A percentile compares a stretch with the other conserved stretches of the same genome.
These are phyloP conservation scores for Ophiosphaerella herpotricha DNA, from an alignment of 2,329 filamentous ascomycete genomes.

Conservation along the genomic window DNA sequence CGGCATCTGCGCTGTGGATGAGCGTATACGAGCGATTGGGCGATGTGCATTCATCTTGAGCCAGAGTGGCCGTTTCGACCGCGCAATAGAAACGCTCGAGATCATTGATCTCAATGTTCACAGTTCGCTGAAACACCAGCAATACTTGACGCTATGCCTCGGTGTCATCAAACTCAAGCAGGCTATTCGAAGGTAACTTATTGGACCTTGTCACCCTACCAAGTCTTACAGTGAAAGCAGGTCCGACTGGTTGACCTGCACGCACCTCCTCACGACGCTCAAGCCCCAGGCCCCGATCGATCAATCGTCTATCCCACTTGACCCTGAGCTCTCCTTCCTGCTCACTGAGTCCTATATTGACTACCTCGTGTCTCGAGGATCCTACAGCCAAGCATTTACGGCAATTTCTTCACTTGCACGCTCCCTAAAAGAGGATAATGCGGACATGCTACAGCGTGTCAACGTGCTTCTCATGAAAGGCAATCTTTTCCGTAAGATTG, in stretches of 20 bases:
- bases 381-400: conserved; percentile 59
- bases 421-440: conserved; percentile 58
- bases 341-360: conserved; percentile 65
- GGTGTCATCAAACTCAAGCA: conserved; percentile 68
- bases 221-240: conserved; percentile 37
- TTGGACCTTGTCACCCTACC: conserved; percentile 12
- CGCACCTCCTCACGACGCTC: conserved; percentile 62
- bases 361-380: conserved; percentile 58
- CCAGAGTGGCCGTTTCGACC: conserved; percentile 70
- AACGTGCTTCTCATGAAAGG: conserved; percentile 75
- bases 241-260: conserved; percentile 61
- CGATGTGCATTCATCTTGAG: conserved; percentile 69
- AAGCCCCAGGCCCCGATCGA: conserved; percentile 52
- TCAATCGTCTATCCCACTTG: conserved; percentile 49
- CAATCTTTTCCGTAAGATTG: conserved; percentile 68
- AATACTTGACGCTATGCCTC: conserved; percentile 71
- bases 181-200: conserved; percentile 59
- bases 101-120: conserved; percentile 64
- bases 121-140: conserved; percentile 76
- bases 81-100: conserved; percentile 66
- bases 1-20: conserved; percentile 69
- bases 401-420: conserved; percentile 59
- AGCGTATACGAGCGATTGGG: conserved; percentile 75
- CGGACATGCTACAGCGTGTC: conserved; percentile 70
- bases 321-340: conserved; percentile 64